Base-by-base conservation (phyloP, 2,329 filamentous ascomycete species). In the Aspergillus texensis region DNA sequence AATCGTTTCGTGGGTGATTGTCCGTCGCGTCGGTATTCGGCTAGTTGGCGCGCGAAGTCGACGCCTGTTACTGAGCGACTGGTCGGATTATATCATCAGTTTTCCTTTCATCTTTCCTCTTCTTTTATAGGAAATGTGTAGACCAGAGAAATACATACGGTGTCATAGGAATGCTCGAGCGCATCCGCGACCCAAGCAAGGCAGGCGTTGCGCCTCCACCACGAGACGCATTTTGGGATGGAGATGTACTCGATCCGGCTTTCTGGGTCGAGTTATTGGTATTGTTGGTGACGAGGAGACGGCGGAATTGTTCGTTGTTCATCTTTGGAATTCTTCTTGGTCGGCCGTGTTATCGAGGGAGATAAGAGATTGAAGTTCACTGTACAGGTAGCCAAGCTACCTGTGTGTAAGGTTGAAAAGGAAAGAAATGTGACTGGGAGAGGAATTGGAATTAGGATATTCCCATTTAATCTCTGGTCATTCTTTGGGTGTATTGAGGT, bases 281-380 rank as follows among this genome's bases (percentile, higher is more conserved):
- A 24, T 75, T 36, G 24, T 65, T 67, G 68, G 86, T 80, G 78
- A 89, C 82, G 26, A 97, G 79, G 8, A 98, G 85, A 67, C 91
- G 90, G 60, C 95, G 90, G 74, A 99, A 99, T 72, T 97, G 92
- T 50, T 93, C 88, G 83, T 98, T 98, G 77, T 98, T 96, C 95
- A 99, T 98, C 63, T 30, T 71, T 34, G 12, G 36, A 12, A 39
- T 48, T 48, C 34, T 16, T 16, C 34, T 36, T 36, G 14, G 34
- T 34, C 34, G 14, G 34, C 19, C n/a, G 14, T 26, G 45, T 16
- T 48, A n/a, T 52, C 41, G 41, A 55, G 21, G 30, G 41, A 55
- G 28, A 21, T 36, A 28, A 32, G n/a, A 16, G 28, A 50, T 45
- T 36, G 60, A 2, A 39, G 30, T n/a, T 41, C 5, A 26, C 26